These are phyloP conservation scores for Globisporangium yorkense DNA, from an alignment of 352 stramenopile genomes.

Conservation along the genomic window DNA sequence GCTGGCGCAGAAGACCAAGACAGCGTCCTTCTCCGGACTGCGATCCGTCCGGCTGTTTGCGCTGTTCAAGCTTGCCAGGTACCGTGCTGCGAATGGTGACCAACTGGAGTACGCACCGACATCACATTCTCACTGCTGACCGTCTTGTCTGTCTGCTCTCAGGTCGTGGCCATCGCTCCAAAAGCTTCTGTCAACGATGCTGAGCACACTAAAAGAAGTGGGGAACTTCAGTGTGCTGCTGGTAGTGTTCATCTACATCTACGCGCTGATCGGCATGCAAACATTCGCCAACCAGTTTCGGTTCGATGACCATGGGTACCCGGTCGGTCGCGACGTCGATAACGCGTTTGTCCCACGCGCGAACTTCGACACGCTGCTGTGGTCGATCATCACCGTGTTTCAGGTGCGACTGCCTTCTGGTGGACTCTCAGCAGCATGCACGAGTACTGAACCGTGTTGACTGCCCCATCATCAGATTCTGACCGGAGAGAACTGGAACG, in stretches of 20 bases:
- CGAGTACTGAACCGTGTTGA: neutral
- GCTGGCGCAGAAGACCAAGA: slow-evolving; percentile 13
- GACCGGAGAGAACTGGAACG: slow-evolving; percentile 91
- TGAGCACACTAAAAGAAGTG: slow-evolving; percentile 86
- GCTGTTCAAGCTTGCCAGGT: slow-evolving; percentile 88
- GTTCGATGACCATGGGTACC: slow-evolving; percentile 71
- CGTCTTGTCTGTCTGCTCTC: slow-evolving; percentile 17
- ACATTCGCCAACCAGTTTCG: slow-evolving; percentile 90
- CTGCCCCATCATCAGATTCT: slow-evolving; percentile 57
- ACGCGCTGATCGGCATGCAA: slow-evolving; percentile 89
- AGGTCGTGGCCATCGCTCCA: slow-evolving; percentile 88
- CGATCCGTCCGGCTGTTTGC: slow-evolving; percentile 83
- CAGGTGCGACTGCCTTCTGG: slow-evolving; percentile 20
- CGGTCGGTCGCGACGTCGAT: slow-evolving; percentile 23
- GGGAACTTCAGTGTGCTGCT: slow-evolving; percentile 91
- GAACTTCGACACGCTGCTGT: slow-evolving; percentile 69
- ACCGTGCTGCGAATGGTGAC: neutral
- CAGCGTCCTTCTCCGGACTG: slow-evolving; percentile 65
- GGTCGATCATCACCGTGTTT: slow-evolving; percentile 70
- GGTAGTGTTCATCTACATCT: slow-evolving; percentile 93
- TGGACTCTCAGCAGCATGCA: no score
- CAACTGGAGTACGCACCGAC: neutral
- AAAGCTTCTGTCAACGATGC: slow-evolving; percentile 88
- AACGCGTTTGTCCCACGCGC: slow-evolving; percentile 35
- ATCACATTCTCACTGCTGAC: neutral